Evolutionary conservation across 352 stramenopile genomes (phyloP).

Genomic region (Phytophthora sp.): DNA sequence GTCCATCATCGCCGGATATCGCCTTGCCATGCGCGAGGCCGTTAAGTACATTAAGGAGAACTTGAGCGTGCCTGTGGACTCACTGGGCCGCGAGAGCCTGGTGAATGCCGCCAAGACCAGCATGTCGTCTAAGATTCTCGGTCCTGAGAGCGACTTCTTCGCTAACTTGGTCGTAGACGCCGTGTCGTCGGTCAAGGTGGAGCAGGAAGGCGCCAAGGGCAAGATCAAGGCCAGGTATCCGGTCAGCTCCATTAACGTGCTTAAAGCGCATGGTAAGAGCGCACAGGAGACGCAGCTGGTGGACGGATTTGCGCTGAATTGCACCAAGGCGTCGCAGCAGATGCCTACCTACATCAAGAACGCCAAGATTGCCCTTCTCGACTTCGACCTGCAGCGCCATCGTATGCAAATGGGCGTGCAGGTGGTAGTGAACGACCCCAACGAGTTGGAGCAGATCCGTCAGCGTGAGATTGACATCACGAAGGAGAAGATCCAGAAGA

Average conservation of each 20-base stretch:
- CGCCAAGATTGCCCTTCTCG: constrained; percentile 96
- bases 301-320: constrained; percentile 98
- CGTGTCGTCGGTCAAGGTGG: constrained; percentile 96
- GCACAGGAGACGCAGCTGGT: constrained; percentile 92
- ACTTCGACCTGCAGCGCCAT: constrained; percentile 99
- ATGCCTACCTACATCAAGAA: constrained; percentile 97
- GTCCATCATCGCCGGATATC: constrained; percentile 99
- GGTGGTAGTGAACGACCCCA: constrained; percentile 93
- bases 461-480: constrained; percentile 99
- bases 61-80: constrained; percentile 95
- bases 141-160: constrained; percentile 98
- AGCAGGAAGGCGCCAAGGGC: constrained; percentile 82
- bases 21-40: constrained; percentile 97
- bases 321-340: constrained; percentile 95
- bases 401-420: constrained; percentile 97
- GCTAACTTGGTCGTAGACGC: constrained; percentile 97
- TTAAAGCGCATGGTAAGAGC: constrained; percentile 96
- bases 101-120: constrained; percentile 98
- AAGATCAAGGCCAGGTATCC: constrained; percentile 94
- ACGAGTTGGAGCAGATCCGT: constrained; percentile 98
- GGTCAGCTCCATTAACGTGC: constrained; percentile 98
- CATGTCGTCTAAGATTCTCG: constrained; percentile 99
- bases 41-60: constrained; percentile 99
- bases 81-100: constrained; percentile 94
- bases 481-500: constrained; percentile 99